Percentiles rank a stretch among this genome's conserved stretches.
Conservation (phyloP, 2,329 filamentous ascomycete genomes). For the Volutella citrinella region DNA sequence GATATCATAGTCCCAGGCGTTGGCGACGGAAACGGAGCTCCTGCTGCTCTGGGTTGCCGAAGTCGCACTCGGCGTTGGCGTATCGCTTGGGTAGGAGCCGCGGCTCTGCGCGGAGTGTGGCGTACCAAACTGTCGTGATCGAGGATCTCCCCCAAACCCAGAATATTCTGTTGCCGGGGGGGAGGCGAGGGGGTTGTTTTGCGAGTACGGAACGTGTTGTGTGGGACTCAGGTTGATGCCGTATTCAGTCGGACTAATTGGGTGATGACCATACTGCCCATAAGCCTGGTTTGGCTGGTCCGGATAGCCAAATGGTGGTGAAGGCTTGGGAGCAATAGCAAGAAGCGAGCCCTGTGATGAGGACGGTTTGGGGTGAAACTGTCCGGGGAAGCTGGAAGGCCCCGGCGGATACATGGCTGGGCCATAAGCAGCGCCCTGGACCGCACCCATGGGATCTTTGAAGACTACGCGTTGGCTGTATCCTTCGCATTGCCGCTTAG, state of each 20-base stretch:
- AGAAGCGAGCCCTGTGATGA: slow-evolving; percentile 36
- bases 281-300: slow-evolving; percentile 16
- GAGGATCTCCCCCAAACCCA: slow-evolving; percentile 13
- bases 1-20: slow-evolving; percentile 25
- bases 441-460: slow-evolving; percentile 56
- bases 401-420: slow-evolving; percentile 39
- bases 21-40: slow-evolving; percentile 6
- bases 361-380: slow-evolving; percentile 36
- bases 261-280: slow-evolving; percentile 13
- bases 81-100: slow-evolving; percentile 7
- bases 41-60: slow-evolving; percentile 7
- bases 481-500: slow-evolving; percentile 78
- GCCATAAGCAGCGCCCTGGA: slow-evolving; percentile 47
- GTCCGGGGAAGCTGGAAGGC: slow-evolving; percentile 26
- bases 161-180: slow-evolving; percentile 13
- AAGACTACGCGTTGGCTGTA: slow-evolving; percentile 80
- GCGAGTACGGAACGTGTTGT: slow-evolving; percentile 13
- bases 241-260: slow-evolving; percentile 14
- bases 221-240: slow-evolving; percentile 16
- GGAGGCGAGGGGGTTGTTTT: slow-evolving; percentile 11
- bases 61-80: slow-evolving; percentile 2
- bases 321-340: slow-evolving; percentile 52
- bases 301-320: slow-evolving; percentile 31
- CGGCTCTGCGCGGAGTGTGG: slow-evolving; percentile 10
- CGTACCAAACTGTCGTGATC: slow-evolving; percentile 12